These are phyloP conservation scores for Phylloporus sp. DNA, from an alignment of 768 basidiomycete species.

Conservation along the genomic window DNA sequence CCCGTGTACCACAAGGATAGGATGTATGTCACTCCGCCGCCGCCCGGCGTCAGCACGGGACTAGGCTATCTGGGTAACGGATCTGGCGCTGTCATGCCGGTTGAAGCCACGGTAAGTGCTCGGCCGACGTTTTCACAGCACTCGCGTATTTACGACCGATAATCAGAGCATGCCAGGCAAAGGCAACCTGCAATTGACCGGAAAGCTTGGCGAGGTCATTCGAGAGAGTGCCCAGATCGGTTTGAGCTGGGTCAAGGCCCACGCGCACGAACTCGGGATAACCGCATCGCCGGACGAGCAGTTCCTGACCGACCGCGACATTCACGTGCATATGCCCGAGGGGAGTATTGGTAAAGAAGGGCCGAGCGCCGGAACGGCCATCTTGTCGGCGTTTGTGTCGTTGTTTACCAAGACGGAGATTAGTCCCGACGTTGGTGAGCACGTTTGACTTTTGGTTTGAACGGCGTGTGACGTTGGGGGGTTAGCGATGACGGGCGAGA, in stretches of 20 bases:
- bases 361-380: conserved; percentile 93
- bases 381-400: conserved; percentile 86
- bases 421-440: conserved; percentile 81
- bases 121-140: background rate
- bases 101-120: conserved; percentile 80
- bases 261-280: conserved; percentile 86
- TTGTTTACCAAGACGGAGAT: conserved; percentile 84
- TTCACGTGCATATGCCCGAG: conserved; percentile 97
- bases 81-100: conserved; percentile 93
- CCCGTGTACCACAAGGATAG: conserved; percentile 93
- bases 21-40: conserved; percentile 75
- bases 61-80: conserved; percentile 96
- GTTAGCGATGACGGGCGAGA: conserved; percentile 99
- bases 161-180: conserved; percentile 94
- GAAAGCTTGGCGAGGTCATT: conserved; percentile 97
- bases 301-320: conserved; percentile 78
- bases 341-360: conserved; percentile 93
- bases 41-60: conserved; percentile 91
- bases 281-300: conserved; percentile 66
- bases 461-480: background rate
- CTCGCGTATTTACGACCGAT: too few relatives aligned
- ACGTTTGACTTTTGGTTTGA: background rate
- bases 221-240: conserved; percentile 95
- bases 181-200: conserved; percentile 86
- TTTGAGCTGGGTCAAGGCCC: conserved; percentile 86